Base-by-base conservation (phyloP, 202 grass and related monocot species). In the Bolboschoenoplectus hybrid region DNA sequence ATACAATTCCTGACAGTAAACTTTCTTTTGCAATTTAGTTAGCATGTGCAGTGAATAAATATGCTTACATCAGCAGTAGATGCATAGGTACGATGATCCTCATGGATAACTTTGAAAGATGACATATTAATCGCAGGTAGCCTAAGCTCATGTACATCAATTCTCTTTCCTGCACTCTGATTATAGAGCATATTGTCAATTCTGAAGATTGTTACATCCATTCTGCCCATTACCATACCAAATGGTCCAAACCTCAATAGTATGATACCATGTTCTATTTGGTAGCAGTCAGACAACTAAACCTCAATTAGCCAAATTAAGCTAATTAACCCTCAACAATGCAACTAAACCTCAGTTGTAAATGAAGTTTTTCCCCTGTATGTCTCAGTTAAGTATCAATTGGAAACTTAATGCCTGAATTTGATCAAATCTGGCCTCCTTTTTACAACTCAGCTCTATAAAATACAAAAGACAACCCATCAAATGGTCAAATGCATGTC, bases 51-150 rank as follows among this genome's bases (percentile, higher is more conserved):
- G 32, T 40, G 53, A 80, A 43, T 19, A 84, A 51, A 55, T 40
- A 84, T 58, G 56, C 78, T 98, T 99, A 99, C 97, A 90, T 94
- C 97, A 90, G 92, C 66, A 71, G 87, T 66, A 46, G 93, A 99
- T 73, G 97, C 93, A 77, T 97, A 99, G 81, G 97, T 99, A 9
- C 93, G 91, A 88, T 92, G 89, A 90, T 99, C 97, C 89, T 99
- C 97, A 87, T 90, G 86, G 57, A 99, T 73, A 87, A 99, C 85
- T 93, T 90, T 94, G 47, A 93, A 86, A 34, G 93, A 91, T 83
- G 92, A 87, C 90, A 99, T 91, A 81, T 94, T 99, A 67, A 99
- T 91, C 76, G 88, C 86, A 90, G 97, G 97, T 78, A 99, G 97
- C 83, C 87, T 91, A 89, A 97, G 97, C 88, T 93, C 94, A 84